Evolutionary conservation across 2,329 filamentous ascomycete genomes (phyloP).

Genomic region (Trichoderma arundinaceum): DNA sequence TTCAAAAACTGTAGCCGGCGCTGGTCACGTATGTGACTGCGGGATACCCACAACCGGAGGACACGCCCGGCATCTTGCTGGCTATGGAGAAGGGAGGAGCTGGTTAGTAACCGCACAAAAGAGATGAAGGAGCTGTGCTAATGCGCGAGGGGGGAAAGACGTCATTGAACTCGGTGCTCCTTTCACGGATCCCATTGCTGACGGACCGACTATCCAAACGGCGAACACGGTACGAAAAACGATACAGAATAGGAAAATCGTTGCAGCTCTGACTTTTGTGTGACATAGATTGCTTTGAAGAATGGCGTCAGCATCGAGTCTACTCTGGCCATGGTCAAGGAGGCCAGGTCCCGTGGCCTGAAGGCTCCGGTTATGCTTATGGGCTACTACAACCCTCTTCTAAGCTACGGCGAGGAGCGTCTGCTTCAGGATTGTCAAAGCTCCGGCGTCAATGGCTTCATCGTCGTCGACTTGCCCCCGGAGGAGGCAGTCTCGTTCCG

Average conservation of each 20-base stretch:
- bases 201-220: conserved; percentile 95
- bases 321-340: conserved; percentile 81
- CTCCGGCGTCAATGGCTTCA: conserved; percentile 92
- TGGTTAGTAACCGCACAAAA: conserved; percentile 58
- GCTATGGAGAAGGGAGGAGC: conserved; percentile 92
- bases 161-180: conserved; percentile 95
- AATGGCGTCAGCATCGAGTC: conserved; percentile 86
- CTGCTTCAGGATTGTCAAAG: conserved; percentile 83
- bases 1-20: conserved; percentile 63
- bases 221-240: conserved; percentile 74
- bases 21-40: conserved; percentile 97
- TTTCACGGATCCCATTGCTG: conserved; percentile 97
- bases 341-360: conserved; percentile 77
- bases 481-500: conserved; percentile 95
- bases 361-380: conserved; percentile 87
- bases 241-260: neutral
- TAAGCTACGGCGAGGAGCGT: conserved; percentile 91
- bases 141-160: conserved; percentile 54
- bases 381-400: conserved; percentile 98
- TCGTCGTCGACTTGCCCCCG: conserved; percentile 92
- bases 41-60: conserved; percentile 82
- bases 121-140: conserved; percentile 4
- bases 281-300: conserved; percentile 67
- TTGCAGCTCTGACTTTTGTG: conserved; percentile 9
- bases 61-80: conserved; percentile 83